Percentiles rank a stretch among this genome's conserved stretches.
Conservation (phyloP, 805 yeast species). For the Metschnikowia cerradonensis region DNA sequence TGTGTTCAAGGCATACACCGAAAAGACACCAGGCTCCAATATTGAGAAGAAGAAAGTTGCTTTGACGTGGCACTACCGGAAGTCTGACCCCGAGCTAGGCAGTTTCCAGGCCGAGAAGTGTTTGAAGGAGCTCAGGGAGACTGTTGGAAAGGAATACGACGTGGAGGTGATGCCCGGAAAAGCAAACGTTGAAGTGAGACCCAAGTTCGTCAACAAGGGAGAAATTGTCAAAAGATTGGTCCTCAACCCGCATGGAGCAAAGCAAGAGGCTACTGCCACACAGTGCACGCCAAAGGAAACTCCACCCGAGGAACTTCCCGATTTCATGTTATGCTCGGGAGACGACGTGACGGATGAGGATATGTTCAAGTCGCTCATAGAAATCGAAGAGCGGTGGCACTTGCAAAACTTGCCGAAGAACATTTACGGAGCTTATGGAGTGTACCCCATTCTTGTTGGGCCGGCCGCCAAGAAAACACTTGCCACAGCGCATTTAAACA, state of each 20-base stretch:
- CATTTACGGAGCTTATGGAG: slow-evolving; percentile 51
- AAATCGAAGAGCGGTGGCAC: slow-evolving; percentile 54
- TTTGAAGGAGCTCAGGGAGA: slow-evolving; percentile 55
- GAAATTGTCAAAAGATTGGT: slow-evolving; percentile 86
- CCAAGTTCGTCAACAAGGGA: slow-evolving; percentile 91
- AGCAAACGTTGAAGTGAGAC: slow-evolving; percentile 97
- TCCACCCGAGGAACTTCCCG: slow-evolving; percentile 55
- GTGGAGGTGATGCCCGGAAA: slow-evolving; percentile 97
- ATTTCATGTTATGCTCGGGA: slow-evolving; percentile 85
- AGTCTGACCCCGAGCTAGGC: slow-evolving; percentile 92
- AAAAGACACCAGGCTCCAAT: slow-evolving; percentile 83
- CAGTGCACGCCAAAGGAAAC: slow-evolving; percentile 22
- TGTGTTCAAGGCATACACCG: slow-evolving; percentile 71
- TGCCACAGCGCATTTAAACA: slow-evolving; percentile 80
- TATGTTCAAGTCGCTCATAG: slow-evolving; percentile 79
- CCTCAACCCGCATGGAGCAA: slow-evolving; percentile 55
- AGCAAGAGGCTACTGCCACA: slow-evolving; percentile 38
- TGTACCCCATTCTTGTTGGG: slow-evolving; percentile 87
- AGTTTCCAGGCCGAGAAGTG: slow-evolving; percentile 77
- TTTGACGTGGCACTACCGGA: slow-evolving; percentile 94
- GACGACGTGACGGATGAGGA: slow-evolving; percentile 98
- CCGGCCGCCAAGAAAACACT: slow-evolving; percentile 83
- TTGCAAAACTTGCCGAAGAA: slow-evolving; percentile 39
- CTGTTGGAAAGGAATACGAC: slow-evolving; percentile 63
- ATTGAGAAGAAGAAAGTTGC: slow-evolving; percentile 91